phyloP scores from a whole-genome alignment of 2,329 filamentous ascomycete species.

The Hypocrella siamensis region DNA sequence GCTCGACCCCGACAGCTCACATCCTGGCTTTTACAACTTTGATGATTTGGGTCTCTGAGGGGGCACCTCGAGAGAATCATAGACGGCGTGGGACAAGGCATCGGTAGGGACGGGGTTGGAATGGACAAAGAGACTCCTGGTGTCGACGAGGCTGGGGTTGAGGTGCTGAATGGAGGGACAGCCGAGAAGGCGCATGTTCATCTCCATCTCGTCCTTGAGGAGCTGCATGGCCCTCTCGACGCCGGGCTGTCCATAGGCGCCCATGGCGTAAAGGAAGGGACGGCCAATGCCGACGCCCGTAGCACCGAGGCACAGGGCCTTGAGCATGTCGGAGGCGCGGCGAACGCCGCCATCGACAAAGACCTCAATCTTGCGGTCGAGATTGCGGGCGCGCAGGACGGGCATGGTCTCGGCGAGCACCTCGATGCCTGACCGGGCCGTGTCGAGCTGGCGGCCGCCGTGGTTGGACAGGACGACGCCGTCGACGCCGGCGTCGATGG shows the following conservation, averaged over 20 bases:
- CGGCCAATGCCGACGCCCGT: slow-evolving; percentile 86
- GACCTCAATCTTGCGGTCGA: slow-evolving; percentile 67
- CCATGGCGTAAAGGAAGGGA: slow-evolving; percentile 94
- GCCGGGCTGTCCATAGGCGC: slow-evolving; percentile 70
- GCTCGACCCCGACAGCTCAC: background rate
- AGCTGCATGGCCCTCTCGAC: slow-evolving; percentile 88
- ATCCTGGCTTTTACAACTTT: slow-evolving; percentile 39
- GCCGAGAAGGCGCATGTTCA: slow-evolving; percentile 95
- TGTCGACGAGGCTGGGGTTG: slow-evolving; percentile 67
- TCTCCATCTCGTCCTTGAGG: slow-evolving; percentile 92
- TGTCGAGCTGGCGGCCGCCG: slow-evolving; percentile 86
- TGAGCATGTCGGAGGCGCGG: slow-evolving; percentile 85
- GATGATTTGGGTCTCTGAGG: slow-evolving; percentile 31
- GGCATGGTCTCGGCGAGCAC: slow-evolving; percentile 90
- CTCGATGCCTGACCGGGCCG: slow-evolving; percentile 76
- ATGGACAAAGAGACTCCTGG: slow-evolving; percentile 46
- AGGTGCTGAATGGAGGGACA: slow-evolving; percentile 60
- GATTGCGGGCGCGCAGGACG: slow-evolving; percentile 55
- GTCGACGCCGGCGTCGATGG: slow-evolving; percentile 67
- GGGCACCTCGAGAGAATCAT: slow-evolving; percentile 37
- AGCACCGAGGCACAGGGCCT: slow-evolving; percentile 84
- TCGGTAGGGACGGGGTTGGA: slow-evolving; percentile 32
- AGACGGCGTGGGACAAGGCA: slow-evolving; percentile 29
- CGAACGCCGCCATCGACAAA: slow-evolving; percentile 85
- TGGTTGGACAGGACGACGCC: slow-evolving; percentile 94